Evolutionary conservation across 176 grass and related monocot genomes (phyloP), one percentile per base, ranked within the genome.

Genomic region (Themeda triandra): DNA sequence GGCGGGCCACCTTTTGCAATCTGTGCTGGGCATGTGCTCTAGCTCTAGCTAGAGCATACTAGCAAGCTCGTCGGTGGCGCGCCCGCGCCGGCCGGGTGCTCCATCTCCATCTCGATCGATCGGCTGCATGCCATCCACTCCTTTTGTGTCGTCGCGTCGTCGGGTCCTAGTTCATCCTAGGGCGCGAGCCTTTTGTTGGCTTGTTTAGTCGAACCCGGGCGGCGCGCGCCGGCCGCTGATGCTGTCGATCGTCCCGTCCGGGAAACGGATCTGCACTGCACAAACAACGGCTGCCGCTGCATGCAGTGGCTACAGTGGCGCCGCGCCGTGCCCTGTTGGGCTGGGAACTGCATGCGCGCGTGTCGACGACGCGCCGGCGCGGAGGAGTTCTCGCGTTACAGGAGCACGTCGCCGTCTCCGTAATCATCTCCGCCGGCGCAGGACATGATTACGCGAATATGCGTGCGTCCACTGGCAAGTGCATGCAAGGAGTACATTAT

Each of bases 381-480:
- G n/a, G n/a, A n/a, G n/a, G 36, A 37, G 36, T 37, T 37, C 36
- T 37, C 4, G 39, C 40, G 40, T 42, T 42, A 42, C 40, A 63
- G 28, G 63, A 29, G 46, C 65, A 39, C 79, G 88, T 78, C 58
- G 66, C 73, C 73, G 77, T 89, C 83, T 4, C 13, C 10, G 46
- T 25, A 88, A 88, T 84, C 81, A 79, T 88, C 86, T 88, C 74
- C 13, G 73, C 31, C 68, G 66, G 66, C 63, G 79, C 64, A 25
- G 4, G 23, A 6, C 33, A 81, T 81, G 30, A 69, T 81, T 81
- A 6, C 77, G 41, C 40, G 44, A 73, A 29, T 45, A 15, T 73
- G 41, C 42, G 25, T 8, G 13, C 71, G 40, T 14, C 27, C 71
- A 49, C 71, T 51, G 44, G 44, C 15, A 68, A 68, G 4, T 32